Percentiles rank a stretch among this genome's conserved stretches.
These are phyloP conservation scores for Nemania diffusa DNA, from an alignment of 2,329 filamentous ascomycete species.

Conservation along the genomic window DNA sequence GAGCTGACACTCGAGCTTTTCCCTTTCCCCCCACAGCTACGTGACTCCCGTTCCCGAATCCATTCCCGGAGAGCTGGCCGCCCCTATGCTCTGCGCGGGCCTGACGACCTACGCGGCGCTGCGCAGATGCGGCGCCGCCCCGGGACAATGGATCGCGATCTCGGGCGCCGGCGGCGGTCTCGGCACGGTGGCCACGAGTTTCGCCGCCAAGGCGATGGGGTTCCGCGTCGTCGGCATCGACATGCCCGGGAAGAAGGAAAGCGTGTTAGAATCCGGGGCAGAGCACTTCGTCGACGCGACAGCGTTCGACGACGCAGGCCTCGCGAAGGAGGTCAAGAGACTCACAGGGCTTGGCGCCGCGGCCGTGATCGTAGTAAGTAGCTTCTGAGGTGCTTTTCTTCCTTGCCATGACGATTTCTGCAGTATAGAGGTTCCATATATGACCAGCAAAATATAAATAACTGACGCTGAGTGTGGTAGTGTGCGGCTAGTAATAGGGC, in stretches of 20 bases:
- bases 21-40: constrained; percentile 22
- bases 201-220: constrained; percentile 31
- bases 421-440: neutral
- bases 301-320: constrained; percentile 22
- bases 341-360: constrained; percentile 34
- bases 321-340: constrained; percentile 34
- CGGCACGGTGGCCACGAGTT: constrained; percentile 31
- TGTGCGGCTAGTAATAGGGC: constrained; percentile 33
- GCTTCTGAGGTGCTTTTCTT: neutral
- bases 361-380: constrained; percentile 32
- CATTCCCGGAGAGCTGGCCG: constrained; percentile 32
- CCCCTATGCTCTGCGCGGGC: constrained; percentile 38
- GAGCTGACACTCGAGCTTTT: neutral
- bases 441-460: neutral
- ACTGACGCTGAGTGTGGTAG: neutral
- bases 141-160: constrained; percentile 36
- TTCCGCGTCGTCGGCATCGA: constrained; percentile 38
- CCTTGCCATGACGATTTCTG: neutral
- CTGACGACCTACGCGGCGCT: constrained; percentile 37
- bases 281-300: constrained; percentile 38
- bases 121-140: constrained; percentile 27
- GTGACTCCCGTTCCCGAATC: constrained; percentile 35
- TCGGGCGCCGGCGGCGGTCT: constrained; percentile 38
- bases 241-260: constrained; percentile 27
- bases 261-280: constrained; percentile 30